phyloP scores from a whole-genome alignment of 2,329 filamentous ascomycete species.

The Cercospora citrullina region DNA sequence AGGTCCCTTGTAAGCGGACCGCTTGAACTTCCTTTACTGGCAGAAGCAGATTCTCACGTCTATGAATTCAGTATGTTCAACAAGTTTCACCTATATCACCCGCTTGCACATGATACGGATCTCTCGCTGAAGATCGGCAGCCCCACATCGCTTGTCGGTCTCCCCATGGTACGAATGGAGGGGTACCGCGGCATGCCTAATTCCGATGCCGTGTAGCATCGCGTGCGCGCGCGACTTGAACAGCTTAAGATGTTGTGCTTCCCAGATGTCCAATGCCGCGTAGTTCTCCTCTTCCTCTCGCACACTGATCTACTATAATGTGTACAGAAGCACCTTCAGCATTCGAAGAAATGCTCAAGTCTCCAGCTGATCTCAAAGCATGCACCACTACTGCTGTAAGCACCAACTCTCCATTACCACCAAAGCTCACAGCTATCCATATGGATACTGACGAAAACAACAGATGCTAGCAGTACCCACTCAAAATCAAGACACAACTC shows the following conservation, averaged over 20 bases:
- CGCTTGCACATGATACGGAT: not conserved
- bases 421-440: not conserved
- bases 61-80: not conserved
- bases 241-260: not conserved
- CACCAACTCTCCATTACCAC: not conserved
- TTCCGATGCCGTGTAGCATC: not conserved
- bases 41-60: not conserved
- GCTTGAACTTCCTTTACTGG: constrained; percentile 1
- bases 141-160: constrained; percentile 1
- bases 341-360: not conserved
- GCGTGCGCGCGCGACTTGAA: not conserved
- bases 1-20: not conserved
- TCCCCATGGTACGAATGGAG: constrained; percentile 6
- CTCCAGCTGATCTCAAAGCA: not conserved
- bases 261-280: not conserved
- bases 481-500: not conserved
- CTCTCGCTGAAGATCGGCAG: not conserved
- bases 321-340: not conserved
- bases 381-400: not conserved
- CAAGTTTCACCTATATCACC: not conserved
- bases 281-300: not conserved
- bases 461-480: not conserved
- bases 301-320: not conserved
- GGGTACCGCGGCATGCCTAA: not conserved
- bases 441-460: not conserved